Percentiles rank a stretch among this genome's conserved stretches.
Conservation (phyloP, 345 rosid genomes). For the Eutrema heterophyllum region DNA sequence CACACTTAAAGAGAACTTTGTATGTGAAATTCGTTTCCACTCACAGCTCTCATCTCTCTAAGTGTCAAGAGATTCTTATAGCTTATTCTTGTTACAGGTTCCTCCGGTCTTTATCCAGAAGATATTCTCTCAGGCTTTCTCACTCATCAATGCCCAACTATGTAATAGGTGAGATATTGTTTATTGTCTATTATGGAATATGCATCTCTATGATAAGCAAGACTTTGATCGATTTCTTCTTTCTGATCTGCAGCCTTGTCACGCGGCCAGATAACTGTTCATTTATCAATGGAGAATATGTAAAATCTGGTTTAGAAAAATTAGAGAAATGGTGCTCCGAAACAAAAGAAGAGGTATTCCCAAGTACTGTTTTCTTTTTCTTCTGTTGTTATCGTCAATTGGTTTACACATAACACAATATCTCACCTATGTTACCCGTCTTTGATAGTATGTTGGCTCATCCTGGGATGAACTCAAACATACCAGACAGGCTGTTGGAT, state of each 20-base stretch:
- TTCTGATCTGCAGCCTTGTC: slow-evolving; percentile 63
- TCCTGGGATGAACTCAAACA: slow-evolving; percentile 95
- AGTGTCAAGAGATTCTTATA: slow-evolving; percentile 19
- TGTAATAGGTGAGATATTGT: slow-evolving; percentile 66
- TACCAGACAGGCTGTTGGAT: slow-evolving; percentile 93
- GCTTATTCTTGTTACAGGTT: slow-evolving; percentile 51
- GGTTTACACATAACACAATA: not conserved
- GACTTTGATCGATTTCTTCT: slow-evolving; percentile 4
- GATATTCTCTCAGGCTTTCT: slow-evolving; percentile 84
- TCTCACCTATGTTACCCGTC: slow-evolving; percentile 2
- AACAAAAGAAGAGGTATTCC: slow-evolving; percentile 77
- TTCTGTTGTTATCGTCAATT: not conserved
- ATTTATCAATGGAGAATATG: slow-evolving; percentile 96
- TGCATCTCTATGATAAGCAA: slow-evolving; percentile 4
- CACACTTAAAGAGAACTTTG: slow-evolving; percentile 81
- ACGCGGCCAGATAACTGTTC: slow-evolving; percentile 95
- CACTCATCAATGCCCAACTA: slow-evolving; percentile 76
- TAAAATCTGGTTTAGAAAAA: slow-evolving; percentile 87
- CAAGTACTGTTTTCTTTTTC: not conserved
- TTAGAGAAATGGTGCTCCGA: slow-evolving; percentile 89
- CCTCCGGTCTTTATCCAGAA: slow-evolving; percentile 86
- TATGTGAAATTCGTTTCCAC: slow-evolving; percentile 36
- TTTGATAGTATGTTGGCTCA: slow-evolving; percentile 63
- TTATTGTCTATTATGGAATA: not conserved
- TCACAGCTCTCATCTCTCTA: slow-evolving; percentile 3